Evolutionary conservation across 2,329 filamentous ascomycete species (phyloP), one percentile per base, ranked within the genome.

Genomic region (Nemania sp.): DNA sequence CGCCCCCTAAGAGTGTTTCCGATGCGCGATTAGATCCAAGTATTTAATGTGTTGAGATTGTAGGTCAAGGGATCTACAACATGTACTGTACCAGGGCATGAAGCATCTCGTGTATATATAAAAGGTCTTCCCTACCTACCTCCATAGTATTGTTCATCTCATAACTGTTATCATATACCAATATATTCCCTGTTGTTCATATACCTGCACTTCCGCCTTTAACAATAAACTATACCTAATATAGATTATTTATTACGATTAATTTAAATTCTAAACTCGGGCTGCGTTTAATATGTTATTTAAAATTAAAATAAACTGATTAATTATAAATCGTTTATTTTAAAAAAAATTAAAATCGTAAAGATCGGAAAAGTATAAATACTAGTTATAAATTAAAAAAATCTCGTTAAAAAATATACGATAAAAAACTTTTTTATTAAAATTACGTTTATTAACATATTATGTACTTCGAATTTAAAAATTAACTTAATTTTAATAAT

Each of bases 311-410:
- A 43, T 30, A 30, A 44, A n/a, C 8, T 44, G 1, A 22, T 33
- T 22, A 44, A 44, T 9, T 31, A 31, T 44, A 44, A 44, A 33
- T 31, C 17, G 14, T 19, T 46, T 37, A 37, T 36, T 36, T 34
- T 45, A 24, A 28, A 19, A 17, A n/a, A 37, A n/a, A 47, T 28
- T 28, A 47, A n/a, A 14, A 47, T 37, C n/a, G 22, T 23, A 37
- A 19, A 9, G 9, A 28, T 47, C 7, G 19, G 23, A 17, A 30
- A n/a, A 14, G 19, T 45, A 37, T 37, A 47, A 20, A 47, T 47
- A 5, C 20, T 26, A 26, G 15, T 47, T 37, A 37, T 37, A 26
- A 28, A 6, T 17, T 26, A 20, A 47, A 28, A 28, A 37, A 37
- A 37, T 6, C 28, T 47, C 5, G 11, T 30, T 19, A 37, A 37